Conservation (phyloP, 345 rosid genomes). For the Turnera subulata region DNA sequence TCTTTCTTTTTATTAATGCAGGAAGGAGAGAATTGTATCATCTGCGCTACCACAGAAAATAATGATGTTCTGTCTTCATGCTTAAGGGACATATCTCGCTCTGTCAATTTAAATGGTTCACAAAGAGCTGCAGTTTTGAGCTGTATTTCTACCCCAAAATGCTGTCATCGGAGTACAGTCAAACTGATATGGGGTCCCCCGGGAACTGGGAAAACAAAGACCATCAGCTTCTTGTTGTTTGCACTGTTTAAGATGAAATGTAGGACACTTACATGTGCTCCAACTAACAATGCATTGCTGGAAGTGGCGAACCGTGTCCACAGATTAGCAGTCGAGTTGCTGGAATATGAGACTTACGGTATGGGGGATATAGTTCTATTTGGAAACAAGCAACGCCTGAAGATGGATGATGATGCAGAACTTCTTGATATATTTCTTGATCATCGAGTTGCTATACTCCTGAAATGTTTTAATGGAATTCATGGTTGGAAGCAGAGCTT, state of each 20-base stretch:
- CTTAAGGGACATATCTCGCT: neutral
- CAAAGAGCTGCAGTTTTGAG: slow-evolving; percentile 26
- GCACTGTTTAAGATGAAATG: slow-evolving; percentile 30
- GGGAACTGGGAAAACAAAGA: slow-evolving; percentile 58
- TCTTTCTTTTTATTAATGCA: slow-evolving; percentile 6
- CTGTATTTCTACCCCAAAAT: slow-evolving; percentile 22
- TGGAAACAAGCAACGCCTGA: slow-evolving; percentile 40
- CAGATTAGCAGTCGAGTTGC: slow-evolving; percentile 21
- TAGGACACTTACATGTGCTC: slow-evolving; percentile 41
- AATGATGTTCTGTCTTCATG: slow-evolving; percentile 2
- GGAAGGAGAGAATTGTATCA: slow-evolving; percentile 25
- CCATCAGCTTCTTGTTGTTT: slow-evolving; percentile 26
- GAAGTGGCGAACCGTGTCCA: slow-evolving; percentile 43
- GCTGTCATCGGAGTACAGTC: slow-evolving; percentile 27
- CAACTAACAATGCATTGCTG: slow-evolving; percentile 46
- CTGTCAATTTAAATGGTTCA: slow-evolving; percentile 27
- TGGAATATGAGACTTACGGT: slow-evolving; percentile 8
- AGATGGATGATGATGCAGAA: slow-evolving; percentile 13
- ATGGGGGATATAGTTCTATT: slow-evolving; percentile 36
- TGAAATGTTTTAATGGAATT: slow-evolving; percentile 12
- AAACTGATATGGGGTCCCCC: slow-evolving; percentile 55
- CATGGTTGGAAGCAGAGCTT: slow-evolving; percentile 34
- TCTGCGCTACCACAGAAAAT: slow-evolving; percentile 2
- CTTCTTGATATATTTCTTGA: slow-evolving; percentile 38
- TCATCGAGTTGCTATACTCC: slow-evolving; percentile 29